A percentile compares a stretch with the other conserved stretches of the same genome.
These are phyloP conservation scores for Mycena albidolilacea DNA, from an alignment of 768 basidiomycete species.

Conservation along the genomic window DNA sequence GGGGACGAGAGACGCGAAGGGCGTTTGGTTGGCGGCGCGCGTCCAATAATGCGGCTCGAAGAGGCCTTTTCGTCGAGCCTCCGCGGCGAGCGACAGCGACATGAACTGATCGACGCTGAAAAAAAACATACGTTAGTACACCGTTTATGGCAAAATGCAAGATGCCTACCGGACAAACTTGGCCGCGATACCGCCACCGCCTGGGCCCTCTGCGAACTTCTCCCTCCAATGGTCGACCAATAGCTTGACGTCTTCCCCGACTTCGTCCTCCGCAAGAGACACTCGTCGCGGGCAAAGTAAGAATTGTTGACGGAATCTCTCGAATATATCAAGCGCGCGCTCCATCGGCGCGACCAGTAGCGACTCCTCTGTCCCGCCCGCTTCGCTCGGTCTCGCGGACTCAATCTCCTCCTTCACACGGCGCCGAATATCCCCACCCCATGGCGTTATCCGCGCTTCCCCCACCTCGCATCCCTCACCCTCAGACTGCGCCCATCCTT, in stretches of 20 bases:
- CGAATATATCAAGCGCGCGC: constrained; percentile 64
- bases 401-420: constrained; percentile 64
- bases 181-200: constrained; percentile 57
- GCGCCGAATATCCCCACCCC: constrained; percentile 74
- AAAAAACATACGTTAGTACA: constrained; percentile 20
- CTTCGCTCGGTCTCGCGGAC: constrained; percentile 52
- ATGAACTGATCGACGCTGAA: constrained; percentile 82
- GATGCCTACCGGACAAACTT: constrained; percentile 75
- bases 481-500: constrained; percentile 74
- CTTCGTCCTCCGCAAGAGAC: constrained; percentile 54
- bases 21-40: constrained; percentile 54
- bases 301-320: constrained; percentile 65
- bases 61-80: constrained; percentile 79
- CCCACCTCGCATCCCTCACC: constrained; percentile 52
- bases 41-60: constrained; percentile 88
- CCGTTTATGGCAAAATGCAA: background rate
- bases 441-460: constrained; percentile 71
- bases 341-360: constrained; percentile 59
- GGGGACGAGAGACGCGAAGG: constrained; percentile 69
- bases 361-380: constrained; percentile 58
- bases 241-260: constrained; percentile 61
- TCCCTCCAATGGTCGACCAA: constrained; percentile 74
- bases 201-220: constrained; percentile 57
- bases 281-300: constrained; percentile 64
- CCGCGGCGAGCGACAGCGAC: constrained; percentile 81